Base-by-base conservation (phyloP, 179 eudicot genomes). In the Heliamphora pulchella region DNA sequence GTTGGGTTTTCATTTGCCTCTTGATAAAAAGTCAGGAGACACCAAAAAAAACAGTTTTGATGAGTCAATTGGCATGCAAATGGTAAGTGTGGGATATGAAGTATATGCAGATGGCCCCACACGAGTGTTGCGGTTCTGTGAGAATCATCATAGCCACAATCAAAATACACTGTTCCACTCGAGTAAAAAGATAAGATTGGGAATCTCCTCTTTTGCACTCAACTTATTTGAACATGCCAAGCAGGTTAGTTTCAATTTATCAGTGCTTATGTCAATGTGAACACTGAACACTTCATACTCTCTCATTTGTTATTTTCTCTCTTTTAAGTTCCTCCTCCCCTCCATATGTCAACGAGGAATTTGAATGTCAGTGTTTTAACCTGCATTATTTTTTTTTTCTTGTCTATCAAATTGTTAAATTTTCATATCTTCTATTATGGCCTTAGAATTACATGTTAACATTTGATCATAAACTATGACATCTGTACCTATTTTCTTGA, bases 31-130 rank as follows among this genome's bases (percentile, higher is more conserved):
- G 61, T 75, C 83, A 50, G 91, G 81, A 62, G 84, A 83, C 50
- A 79, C 82, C 79, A 82, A 76, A 73, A 83, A 79, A 73, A 85
- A 84, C 67, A 80, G 80, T 80, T 72, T 58, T 76, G 83, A 78
- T 76, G 86, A 80, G 64, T 78, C 80, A 83, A 83, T 75, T 85
- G 87, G 87, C 75, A 70, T 76, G 68, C 90, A 89, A 81, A 82
- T 88, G 74, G 86, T 78, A 69, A 89, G 84, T 80, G 82, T 90
- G 82, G 99, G 99, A 48, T 96, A 87, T 87, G 98, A 92, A 89
- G 86, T 96, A 66, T 87, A 88, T 86, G 93, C 96, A 64, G 94
- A 91, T 81, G 99, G 99, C 55, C 91, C 90, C 31, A 92, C 98
- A 64, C 87, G 99, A 83, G 98, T 96, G 79, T 77, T 96, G 85